A percentile compares a stretch with the other conserved stretches of the same genome.
Conservation (phyloP, 805 yeast genomes). For the Gaillardinia entomophila region DNA sequence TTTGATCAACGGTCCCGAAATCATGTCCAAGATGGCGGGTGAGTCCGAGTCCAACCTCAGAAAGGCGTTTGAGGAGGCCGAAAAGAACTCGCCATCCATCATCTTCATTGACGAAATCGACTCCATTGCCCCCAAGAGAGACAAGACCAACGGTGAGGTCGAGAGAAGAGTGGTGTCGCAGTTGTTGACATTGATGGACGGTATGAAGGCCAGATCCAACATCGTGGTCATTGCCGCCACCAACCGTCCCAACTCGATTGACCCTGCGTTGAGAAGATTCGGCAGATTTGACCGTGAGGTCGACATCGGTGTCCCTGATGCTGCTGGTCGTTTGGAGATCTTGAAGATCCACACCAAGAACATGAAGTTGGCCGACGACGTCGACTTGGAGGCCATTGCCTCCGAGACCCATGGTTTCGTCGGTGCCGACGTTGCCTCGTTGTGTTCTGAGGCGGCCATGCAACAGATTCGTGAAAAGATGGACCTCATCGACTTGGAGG, state of each 20-base stretch:
- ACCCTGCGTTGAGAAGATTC: slow-evolving; percentile 79
- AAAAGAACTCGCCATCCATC: slow-evolving; percentile 95
- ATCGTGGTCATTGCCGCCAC: slow-evolving; percentile 98
- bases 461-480: slow-evolving; percentile 99
- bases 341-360: slow-evolving; percentile 96
- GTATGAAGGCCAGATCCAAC: slow-evolving; percentile 99
- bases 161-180: slow-evolving; percentile 99
- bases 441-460: slow-evolving; percentile 99
- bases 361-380: slow-evolving; percentile 94
- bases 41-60: slow-evolving; percentile 95
- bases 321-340: slow-evolving; percentile 95
- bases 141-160: slow-evolving; percentile 99
- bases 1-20: slow-evolving; percentile 97
- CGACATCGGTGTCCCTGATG: slow-evolving; percentile 93
- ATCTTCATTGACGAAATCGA: slow-evolving; percentile 98
- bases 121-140: slow-evolving; percentile 99
- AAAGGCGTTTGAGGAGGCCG: slow-evolving; percentile 99
- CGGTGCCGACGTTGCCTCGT: slow-evolving; percentile 97
- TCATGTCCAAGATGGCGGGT: slow-evolving; percentile 99
- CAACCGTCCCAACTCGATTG: slow-evolving; percentile 80
- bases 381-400: slow-evolving; percentile 92
- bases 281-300: slow-evolving; percentile 86
- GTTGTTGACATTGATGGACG: slow-evolving; percentile 96
- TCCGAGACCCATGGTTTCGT: slow-evolving; percentile 99
- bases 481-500: slow-evolving; percentile 95